Conservation (phyloP, 345 rosid species). For the Brassica cretica region DNA sequence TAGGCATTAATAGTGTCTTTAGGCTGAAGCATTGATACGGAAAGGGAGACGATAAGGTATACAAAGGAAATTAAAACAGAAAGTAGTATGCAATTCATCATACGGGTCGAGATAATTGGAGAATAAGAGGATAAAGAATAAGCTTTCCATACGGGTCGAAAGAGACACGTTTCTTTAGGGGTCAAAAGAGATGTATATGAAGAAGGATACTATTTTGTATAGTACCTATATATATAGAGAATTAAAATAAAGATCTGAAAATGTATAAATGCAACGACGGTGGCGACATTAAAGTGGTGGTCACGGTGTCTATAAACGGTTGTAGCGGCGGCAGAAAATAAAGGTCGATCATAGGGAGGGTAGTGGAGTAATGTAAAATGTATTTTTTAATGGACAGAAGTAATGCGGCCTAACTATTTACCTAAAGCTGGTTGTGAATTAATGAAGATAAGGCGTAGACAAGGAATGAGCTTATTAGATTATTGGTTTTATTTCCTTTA, state of each 20-base stretch:
- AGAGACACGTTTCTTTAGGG: conserved; percentile 40
- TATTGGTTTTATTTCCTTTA: background rate
- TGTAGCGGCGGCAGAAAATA: conserved; percentile 22
- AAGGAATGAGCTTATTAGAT: background rate
- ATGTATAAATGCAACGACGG: background rate
- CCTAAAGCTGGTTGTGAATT: background rate
- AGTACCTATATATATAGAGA: background rate
- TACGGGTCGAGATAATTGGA: conserved; percentile 21
- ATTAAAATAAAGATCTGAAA: background rate
- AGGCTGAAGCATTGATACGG: conserved; percentile 44
- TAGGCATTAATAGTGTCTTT: conserved; percentile 32
- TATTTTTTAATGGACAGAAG: background rate
- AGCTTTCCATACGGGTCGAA: conserved; percentile 37
- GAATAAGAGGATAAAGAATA: conserved; percentile 36
- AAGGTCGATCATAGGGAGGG: conserved; percentile 6
- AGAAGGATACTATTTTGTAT: background rate
- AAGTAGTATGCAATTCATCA: conserved; percentile 42
- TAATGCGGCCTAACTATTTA: conserved; percentile 22
- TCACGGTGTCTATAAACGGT: conserved; percentile 23
- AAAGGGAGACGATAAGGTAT: conserved; percentile 48
- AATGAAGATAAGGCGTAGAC: conserved; percentile 14
- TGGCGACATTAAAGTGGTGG: conserved; percentile 16
- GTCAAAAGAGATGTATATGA: background rate
- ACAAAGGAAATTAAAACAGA: conserved; percentile 45
- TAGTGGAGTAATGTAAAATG: background rate